Evolutionary conservation across 2,329 filamentous ascomycete species (phyloP).

Genomic region (Aspergillus sp.): DNA sequence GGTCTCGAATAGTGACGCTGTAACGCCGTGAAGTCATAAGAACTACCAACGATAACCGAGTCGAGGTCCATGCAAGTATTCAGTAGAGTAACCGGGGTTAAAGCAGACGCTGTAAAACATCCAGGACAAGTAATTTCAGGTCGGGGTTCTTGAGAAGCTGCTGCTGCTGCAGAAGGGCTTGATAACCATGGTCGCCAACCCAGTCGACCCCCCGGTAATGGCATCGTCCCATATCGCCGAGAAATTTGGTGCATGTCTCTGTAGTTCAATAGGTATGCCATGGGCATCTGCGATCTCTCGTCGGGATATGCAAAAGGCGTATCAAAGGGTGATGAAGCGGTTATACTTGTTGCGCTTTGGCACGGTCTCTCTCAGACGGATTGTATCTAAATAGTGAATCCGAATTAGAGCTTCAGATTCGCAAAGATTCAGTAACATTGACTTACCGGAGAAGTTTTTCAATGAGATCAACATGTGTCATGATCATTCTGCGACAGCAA

Average conservation of each 20-base stretch:
- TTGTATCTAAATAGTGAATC: conserved; percentile 31
- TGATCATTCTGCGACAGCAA: conserved; percentile 98
- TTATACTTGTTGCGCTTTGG: conserved; percentile 25
- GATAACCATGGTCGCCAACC: no score
- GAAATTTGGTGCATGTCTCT: background rate
- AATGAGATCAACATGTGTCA: conserved; percentile 98
- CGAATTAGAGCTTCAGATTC: background rate
- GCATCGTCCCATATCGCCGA: no score
- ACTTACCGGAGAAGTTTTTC: conserved; percentile 94
- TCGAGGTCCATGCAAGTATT: background rate
- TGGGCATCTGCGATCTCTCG: background rate
- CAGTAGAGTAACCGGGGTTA: no score
- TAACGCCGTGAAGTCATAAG: no score
- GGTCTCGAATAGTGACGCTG: no score
- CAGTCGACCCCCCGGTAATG: no score
- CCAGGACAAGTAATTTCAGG: background rate
- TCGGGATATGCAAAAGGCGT: background rate
- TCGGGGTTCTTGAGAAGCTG: no score
- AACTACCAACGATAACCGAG: background rate
- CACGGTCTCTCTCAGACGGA: conserved; percentile 36
- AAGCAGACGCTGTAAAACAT: background rate
- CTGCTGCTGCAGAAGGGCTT: no score
- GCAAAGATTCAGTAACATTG: background rate
- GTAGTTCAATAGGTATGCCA: background rate
- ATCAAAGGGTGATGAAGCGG: background rate